These are phyloP conservation scores for Rutidosis leptorrhynchoides DNA, from an alignment of 129 eudicot species.

Conservation along the genomic window DNA sequence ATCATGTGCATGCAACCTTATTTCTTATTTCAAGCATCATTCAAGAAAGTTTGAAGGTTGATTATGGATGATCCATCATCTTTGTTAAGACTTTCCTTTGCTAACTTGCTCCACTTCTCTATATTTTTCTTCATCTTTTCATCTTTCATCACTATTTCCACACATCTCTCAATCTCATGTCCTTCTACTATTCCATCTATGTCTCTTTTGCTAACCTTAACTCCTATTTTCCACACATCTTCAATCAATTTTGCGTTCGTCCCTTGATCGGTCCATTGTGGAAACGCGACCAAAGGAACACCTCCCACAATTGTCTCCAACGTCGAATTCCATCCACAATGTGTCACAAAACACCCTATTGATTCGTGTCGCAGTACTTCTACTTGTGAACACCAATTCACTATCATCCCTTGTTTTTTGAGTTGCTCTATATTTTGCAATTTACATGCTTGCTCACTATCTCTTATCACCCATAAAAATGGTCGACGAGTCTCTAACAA, in stretches of 20 bases:
- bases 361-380: conserved; percentile 38
- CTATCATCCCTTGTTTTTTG: conserved; percentile 35
- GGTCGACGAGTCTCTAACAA: background rate
- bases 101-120: conserved; percentile 41
- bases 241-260: conserved; percentile 41
- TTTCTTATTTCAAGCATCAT: background rate
- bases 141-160: conserved; percentile 47
- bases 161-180: conserved; percentile 42
- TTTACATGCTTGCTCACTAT: background rate
- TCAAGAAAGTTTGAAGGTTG: conserved; percentile 30
- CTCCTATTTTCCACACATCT: conserved; percentile 26
- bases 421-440: background rate
- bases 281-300: conserved; percentile 40
- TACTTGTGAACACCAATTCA: conserved; percentile 47
- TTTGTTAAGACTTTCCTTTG: conserved; percentile 41
- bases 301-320: background rate
- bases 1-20: background rate
- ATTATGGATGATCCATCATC: conserved; percentile 54
- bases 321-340: conserved; percentile 4
- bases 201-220: conserved; percentile 37
- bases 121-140: conserved; percentile 44
- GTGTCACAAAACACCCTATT: conserved; percentile 37
- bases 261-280: conserved; percentile 65
- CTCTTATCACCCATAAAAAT: conserved; percentile 1
- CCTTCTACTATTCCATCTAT: conserved; percentile 42